Evolutionary conservation across 2,329 filamentous ascomycete species (phyloP), one percentile per base, ranked within the genome.

Genomic region (Mycocentrospora acerina): DNA sequence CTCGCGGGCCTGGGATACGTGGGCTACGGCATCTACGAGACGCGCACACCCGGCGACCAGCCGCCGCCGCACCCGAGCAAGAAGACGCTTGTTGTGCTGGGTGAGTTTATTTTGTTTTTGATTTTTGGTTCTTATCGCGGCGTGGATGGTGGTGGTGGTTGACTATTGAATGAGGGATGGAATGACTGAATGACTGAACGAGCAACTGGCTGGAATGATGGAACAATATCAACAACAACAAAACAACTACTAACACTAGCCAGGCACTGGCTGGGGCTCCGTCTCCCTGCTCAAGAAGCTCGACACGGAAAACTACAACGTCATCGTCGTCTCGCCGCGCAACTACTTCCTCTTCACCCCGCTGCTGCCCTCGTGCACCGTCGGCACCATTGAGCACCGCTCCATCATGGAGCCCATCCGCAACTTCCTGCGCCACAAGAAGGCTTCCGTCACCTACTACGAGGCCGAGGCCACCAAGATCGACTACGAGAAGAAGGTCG

Each of bases 281-380:
- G 89, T 98, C 62, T 94, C 91, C 45, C 83, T 98, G 46, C 82
- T 98, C 54, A 98, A 98, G 82, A 96, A 95, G 69, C 87, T 98
- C 71, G 90, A 98, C 67, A 96, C 91, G 46, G 88, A 95, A 71
- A 95, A 97, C 80, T 98, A 97, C 82, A 97, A 98, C 70, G 91
- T 97, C 70, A 72, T 97, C 66, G 90, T 98, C 68, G 88, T 98
- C 69, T 97, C 93, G 33, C 93, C 93, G 37, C 88, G 93, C 68
- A 98, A 98, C 76, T 98, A 95, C 81, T 98, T 98, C 83, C 85
- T 98, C 57, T 98, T 98, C 80, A 98, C 93, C 19, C 93, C 93
- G 44, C 83, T 98, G 43, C 82, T 98, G 46, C 93, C 93, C 52
- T 97, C 91, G 66, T 98, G 93, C 74, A 97, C 93, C 35, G 96